Evolutionary conservation across 139 green algal genomes (phyloP).

Genomic region (Chlamydomonas incerta): DNA sequence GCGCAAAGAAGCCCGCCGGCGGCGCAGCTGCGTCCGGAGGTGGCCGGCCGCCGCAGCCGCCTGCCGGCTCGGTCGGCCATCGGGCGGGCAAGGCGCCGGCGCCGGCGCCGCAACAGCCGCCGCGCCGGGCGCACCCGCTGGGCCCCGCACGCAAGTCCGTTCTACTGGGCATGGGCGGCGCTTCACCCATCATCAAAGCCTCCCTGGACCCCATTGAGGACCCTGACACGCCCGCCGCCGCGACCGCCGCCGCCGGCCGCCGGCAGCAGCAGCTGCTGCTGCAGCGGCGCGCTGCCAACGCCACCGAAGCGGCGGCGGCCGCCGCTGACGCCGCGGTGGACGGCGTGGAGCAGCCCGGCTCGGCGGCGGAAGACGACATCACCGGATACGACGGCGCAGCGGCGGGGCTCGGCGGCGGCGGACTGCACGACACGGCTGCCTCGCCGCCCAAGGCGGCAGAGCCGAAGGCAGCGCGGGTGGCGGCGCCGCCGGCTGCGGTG

Average conservation of each 20-base stretch:
- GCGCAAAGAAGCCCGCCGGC: not conserved
- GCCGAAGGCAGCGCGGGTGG: not conserved
- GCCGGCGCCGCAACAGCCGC: not conserved
- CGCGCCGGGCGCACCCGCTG: not conserved
- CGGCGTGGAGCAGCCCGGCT: not conserved
- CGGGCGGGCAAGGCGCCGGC: not conserved
- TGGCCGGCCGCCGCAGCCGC: not conserved
- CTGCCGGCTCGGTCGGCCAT: not conserved
- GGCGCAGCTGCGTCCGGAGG: no score
- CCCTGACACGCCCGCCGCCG: slow-evolving; percentile 4
- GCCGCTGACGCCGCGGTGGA: not conserved
- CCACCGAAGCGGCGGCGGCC: not conserved
- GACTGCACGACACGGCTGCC: slow-evolving; percentile 29
- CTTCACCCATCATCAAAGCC: not conserved
- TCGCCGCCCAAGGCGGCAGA: not conserved
- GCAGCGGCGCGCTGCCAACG: no score
- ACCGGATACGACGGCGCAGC: slow-evolving; percentile 20
- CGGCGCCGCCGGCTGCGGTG: not conserved
- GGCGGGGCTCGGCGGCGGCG: not conserved
- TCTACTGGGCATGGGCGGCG: not conserved
- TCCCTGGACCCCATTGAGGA: slow-evolving; percentile 40
- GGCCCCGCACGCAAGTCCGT: not conserved
- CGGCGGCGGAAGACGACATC: slow-evolving; percentile 11
- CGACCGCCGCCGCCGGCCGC: not conserved
- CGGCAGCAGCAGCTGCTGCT: no score